Conservation (phyloP, 192 early-diverging fungal species). For the Rhizoclosmatium globosum region DNA sequence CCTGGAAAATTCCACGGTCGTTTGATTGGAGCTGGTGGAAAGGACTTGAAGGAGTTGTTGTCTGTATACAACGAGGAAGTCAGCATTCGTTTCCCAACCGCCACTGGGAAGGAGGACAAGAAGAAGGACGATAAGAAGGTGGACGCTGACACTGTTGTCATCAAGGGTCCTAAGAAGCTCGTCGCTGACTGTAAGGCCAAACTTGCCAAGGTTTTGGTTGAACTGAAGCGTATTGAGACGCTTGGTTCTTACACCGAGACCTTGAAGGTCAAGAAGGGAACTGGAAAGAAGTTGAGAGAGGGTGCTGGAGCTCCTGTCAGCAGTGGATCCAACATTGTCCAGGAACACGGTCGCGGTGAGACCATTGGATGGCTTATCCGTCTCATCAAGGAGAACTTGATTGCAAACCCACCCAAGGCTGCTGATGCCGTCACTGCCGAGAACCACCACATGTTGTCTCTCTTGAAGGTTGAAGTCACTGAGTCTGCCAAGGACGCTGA, state of each 20-base stretch:
- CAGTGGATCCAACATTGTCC: conserved; percentile 35
- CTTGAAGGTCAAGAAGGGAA: conserved; percentile 55
- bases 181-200: conserved; percentile 77
- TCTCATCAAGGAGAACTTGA: conserved; percentile 50
- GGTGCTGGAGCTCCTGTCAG: conserved; percentile 34
- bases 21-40: conserved; percentile 80
- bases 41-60: conserved; percentile 78
- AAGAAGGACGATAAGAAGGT: conserved; percentile 50
- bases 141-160: conserved; percentile 67
- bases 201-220: conserved; percentile 71
- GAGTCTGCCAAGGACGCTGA: conserved; percentile 34
- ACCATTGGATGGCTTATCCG: conserved; percentile 50
- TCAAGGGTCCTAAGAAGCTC: conserved; percentile 82
- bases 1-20: conserved; percentile 79
- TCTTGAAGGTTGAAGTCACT: conserved; percentile 46
- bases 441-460: conserved; percentile 37
- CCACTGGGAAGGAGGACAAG: conserved; percentile 51
- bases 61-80: conserved; percentile 67
- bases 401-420: conserved; percentile 34
- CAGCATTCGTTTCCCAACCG: conserved; percentile 73
- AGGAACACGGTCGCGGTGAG: conserved; percentile 21
- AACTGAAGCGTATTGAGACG: conserved; percentile 74
- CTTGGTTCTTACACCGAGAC: conserved; percentile 53
- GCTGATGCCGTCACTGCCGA: conserved; percentile 28
- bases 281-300: conserved; percentile 40